phyloP scores from a whole-genome alignment of 495 filamentous ascomycete species.

The Endocarpon pusillum region DNA sequence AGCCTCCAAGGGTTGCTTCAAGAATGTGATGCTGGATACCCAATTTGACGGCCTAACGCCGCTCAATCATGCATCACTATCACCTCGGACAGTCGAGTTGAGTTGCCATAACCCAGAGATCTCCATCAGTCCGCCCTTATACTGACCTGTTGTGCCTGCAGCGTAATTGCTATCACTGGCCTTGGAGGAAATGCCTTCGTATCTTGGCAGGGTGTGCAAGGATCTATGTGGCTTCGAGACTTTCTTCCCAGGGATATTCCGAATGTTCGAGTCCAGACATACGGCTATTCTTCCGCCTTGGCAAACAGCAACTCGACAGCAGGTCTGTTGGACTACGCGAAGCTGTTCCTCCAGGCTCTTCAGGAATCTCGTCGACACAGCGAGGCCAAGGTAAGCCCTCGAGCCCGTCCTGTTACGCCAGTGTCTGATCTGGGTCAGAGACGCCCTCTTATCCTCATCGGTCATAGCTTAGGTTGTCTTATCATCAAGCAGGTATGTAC shows the following conservation, averaged over 20 bases:
- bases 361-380: constrained; percentile 8
- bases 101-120: too few species aligned
- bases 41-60: background rate
- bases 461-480: constrained; percentile 18
- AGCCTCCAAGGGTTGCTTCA: too few species aligned
- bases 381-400: constrained; percentile 4
- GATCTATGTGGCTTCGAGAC: constrained; percentile 23
- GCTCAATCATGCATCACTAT: too few species aligned
- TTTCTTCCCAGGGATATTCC: constrained; percentile 18
- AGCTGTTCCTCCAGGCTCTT: constrained; percentile 12
- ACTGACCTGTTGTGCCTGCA: too few species aligned
- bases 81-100: too few species aligned
- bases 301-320: constrained; percentile 8
- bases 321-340: constrained; percentile 12
- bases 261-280: constrained; percentile 17
- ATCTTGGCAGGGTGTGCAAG: constrained; percentile 15
- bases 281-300: constrained; percentile 21
- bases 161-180: constrained; percentile 20
- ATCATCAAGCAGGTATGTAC: constrained; percentile 14
- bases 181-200: constrained; percentile 20
- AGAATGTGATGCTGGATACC: too few species aligned
- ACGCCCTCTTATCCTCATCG: constrained; percentile 16
- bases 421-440: constrained; percentile 4
- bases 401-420: constrained; percentile 2
- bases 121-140: too few species aligned